A percentile compares a stretch with the other conserved stretches of the same genome.
Conservation (phyloP, 306 rosid genomes). For the Trifolium repens region DNA sequence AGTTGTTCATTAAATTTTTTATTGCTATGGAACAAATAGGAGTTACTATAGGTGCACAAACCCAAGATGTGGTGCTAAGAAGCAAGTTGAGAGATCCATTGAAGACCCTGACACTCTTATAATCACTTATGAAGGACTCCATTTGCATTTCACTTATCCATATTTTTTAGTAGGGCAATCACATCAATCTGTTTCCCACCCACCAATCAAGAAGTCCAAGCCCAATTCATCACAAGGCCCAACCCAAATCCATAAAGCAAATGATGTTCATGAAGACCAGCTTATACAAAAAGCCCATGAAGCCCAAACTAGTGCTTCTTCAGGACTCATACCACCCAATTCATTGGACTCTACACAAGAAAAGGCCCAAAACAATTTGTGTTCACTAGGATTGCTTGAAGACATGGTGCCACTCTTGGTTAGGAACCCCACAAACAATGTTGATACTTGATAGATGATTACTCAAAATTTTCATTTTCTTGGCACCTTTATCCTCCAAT, state of each 20-base stretch:
- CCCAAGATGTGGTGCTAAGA: constrained; percentile 90
- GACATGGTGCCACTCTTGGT: constrained; percentile 85
- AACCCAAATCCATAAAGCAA: constrained; percentile 30
- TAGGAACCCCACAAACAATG: constrained; percentile 61
- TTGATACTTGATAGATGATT: not conserved
- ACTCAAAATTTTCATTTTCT: constrained; percentile 51
- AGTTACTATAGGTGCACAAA: constrained; percentile 92
- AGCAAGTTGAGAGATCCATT: constrained; percentile 85
- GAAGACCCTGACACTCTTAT: constrained; percentile 78
- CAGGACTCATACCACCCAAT: not conserved
- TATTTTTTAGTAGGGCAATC: constrained; percentile 53
- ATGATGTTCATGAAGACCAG: not conserved
- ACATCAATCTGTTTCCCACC: constrained; percentile 39
- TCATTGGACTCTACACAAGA: constrained; percentile 34
- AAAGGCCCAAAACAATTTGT: constrained; percentile 42
- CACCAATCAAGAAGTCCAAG: constrained; percentile 63
- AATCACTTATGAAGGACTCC: constrained; percentile 93
- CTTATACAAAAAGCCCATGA: constrained; percentile 38
- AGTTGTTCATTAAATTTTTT: constrained; percentile 11
- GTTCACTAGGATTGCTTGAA: constrained; percentile 85
- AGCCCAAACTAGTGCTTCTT: constrained; percentile 18
- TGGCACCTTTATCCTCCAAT: constrained; percentile 42
- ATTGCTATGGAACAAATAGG: constrained; percentile 45
- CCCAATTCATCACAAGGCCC: constrained; percentile 36
- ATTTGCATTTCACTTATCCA: constrained; percentile 85